These are phyloP conservation scores for Davidsoniella virescens DNA, from an alignment of 2,329 filamentous ascomycete species.

Conservation along the genomic window DNA sequence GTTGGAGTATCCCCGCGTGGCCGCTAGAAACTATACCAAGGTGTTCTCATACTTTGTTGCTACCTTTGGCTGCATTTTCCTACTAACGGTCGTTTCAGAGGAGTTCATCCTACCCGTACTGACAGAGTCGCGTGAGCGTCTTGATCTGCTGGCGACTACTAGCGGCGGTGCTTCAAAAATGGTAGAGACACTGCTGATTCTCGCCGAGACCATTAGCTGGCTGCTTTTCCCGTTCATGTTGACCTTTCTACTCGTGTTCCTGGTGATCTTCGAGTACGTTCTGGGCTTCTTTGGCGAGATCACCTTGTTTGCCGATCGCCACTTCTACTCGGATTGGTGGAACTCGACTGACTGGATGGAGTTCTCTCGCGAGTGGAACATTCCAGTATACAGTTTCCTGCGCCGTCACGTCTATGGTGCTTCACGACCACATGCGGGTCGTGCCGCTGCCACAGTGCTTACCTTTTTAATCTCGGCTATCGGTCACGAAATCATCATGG, in stretches of 20 bases:
- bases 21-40: slow-evolving; percentile 59
- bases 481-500: slow-evolving; percentile 92
- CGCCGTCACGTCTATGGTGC: slow-evolving; percentile 86
- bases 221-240: slow-evolving; percentile 96
- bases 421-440: slow-evolving; percentile 58
- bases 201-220: slow-evolving; percentile 79
- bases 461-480: slow-evolving; percentile 83
- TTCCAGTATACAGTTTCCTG: slow-evolving; percentile 93
- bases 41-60: slow-evolving; percentile 74
- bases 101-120: slow-evolving; percentile 92
- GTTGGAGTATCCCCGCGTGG: slow-evolving; percentile 77
- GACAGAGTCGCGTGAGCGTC: slow-evolving; percentile 45
- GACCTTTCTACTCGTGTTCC: slow-evolving; percentile 84
- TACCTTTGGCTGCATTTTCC: slow-evolving; percentile 90
- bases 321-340: slow-evolving; percentile 76
- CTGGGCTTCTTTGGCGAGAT: slow-evolving; percentile 91
- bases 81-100: slow-evolving; percentile 78
- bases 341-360: slow-evolving; percentile 82
- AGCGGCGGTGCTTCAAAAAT: not conserved
- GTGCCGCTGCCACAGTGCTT: slow-evolving; percentile 63
- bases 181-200: slow-evolving; percentile 56
- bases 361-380: slow-evolving; percentile 92
- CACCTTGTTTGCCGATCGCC: slow-evolving; percentile 79
- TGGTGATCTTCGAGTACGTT: slow-evolving; percentile 96
- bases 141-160: slow-evolving; percentile 17